Evolutionary conservation across 495 filamentous ascomycete genomes (phyloP), one percentile per base, ranked within the genome.

Genomic region (Lophium mytilinum): DNA sequence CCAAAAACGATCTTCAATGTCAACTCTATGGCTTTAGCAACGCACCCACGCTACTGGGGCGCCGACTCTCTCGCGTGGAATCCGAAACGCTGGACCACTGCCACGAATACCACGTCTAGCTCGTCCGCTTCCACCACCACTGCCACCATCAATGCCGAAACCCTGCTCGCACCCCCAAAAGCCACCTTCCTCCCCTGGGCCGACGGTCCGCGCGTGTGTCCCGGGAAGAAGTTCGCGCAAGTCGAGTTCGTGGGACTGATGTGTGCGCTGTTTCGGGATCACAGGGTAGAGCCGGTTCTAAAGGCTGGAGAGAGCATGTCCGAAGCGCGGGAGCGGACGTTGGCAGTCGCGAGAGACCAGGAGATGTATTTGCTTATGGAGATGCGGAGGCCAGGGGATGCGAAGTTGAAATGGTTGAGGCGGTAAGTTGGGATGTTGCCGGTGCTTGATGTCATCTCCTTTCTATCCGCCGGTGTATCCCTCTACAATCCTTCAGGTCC

Each of bases 201-300:
- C 3, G 46, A 35, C 40, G 62, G 54, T 1, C 19, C 15, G 42
- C 39, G 37, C 5, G 62, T 51, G 3, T 60, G 62, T 42, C 58
- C 57, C 9, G 57, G 62, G 2, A 61, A 61, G 53, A 43, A 51
- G 21, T 64, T 60, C 42, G 45, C 53, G n/a, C 57, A 61, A 52
- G 57, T 57, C 18, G 62, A 64, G 40, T 42, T 54, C 12, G 62
- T 55, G 1, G 62, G 53, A 1, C 49, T 55, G 1, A 11, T 57
- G 8, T 53, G 34, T 3, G 50, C 19, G 15, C 10, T 57, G 30
- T 64, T 64, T 40, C 50, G 62, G 14, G 54, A 47, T 52, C 52
- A 56, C 21, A 10, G 36, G 0, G 35, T 57, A 21, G 61, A 56
- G 47, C 52, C 53, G n/a, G 46, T 58, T 45, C 49, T 30, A 9